Evolutionary conservation across 768 basidiomycete genomes (phyloP).

Genomic region (Termitomyces sp.): DNA sequence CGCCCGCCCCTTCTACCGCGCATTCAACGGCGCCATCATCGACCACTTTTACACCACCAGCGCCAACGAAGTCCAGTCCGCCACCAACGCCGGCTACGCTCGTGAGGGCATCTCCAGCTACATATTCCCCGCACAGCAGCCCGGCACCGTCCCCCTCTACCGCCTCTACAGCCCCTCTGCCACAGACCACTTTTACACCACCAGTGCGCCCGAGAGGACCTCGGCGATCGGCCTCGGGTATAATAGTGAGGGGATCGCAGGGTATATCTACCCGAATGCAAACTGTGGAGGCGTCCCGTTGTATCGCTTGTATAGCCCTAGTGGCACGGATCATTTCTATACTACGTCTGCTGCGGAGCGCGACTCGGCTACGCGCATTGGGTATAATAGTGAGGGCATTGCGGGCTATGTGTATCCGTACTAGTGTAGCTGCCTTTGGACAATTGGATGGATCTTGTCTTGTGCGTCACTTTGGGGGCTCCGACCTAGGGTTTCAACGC

Average conservation of each 20-base stretch:
- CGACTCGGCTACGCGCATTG: background rate
- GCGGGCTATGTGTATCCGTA: slow-evolving; percentile 4
- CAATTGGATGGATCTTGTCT: no score
- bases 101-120: slow-evolving; percentile 12
- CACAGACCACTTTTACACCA: slow-evolving; percentile 22
- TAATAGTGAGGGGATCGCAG: slow-evolving; percentile 13
- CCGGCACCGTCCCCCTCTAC: slow-evolving; percentile 18
- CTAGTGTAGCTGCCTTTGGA: no score
- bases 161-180: slow-evolving; percentile 14
- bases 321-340: slow-evolving; percentile 19
- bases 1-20: slow-evolving; percentile 2
- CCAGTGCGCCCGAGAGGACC: slow-evolving; percentile 11
- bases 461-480: no score
- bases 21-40: background rate
- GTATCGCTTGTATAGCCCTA: slow-evolving; percentile 16
- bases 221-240: slow-evolving; percentile 11
- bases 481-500: no score
- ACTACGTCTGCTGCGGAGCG: slow-evolving; percentile 14
- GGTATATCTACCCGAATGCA: slow-evolving; percentile 13
- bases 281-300: slow-evolving; percentile 13
- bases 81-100: background rate
- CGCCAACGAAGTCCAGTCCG: slow-evolving; percentile 3
- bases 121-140: slow-evolving; percentile 7
- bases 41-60: slow-evolving; percentile 16
- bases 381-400: slow-evolving; percentile 5